A percentile compares a stretch with the other conserved stretches of the same genome.
These are phyloP conservation scores for Gamarada debralockiae DNA, from an alignment of 495 filamentous ascomycete species.

Conservation along the genomic window DNA sequence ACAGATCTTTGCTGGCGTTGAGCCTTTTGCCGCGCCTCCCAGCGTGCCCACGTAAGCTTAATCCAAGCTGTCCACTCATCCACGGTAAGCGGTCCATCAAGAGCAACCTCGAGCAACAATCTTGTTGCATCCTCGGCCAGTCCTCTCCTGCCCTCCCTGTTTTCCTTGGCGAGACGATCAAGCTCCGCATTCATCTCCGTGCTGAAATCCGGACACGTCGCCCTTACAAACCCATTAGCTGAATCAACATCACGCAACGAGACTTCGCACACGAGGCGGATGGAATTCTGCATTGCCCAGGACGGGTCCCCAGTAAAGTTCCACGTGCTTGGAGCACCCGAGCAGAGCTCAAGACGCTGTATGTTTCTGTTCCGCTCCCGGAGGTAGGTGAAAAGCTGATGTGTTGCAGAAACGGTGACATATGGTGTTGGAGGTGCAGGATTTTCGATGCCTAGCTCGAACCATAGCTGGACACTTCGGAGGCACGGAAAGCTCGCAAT, in stretches of 20 bases:
- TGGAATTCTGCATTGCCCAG: background rate
- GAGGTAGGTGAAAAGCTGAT: conserved; percentile 15
- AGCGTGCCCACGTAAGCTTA: too few relatives aligned
- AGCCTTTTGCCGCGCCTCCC: too few relatives aligned
- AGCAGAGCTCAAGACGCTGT: conserved; percentile 9
- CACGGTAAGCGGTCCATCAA: conserved; percentile 12
- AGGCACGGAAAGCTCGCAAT: conserved; percentile 13
- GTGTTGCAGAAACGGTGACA: conserved; percentile 11
- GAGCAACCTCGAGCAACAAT: conserved; percentile 8
- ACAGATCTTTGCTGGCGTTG: too few relatives aligned
- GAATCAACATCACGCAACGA: conserved; percentile 1
- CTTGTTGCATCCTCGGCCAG: background rate
- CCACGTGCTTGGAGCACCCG: conserved; percentile 6
- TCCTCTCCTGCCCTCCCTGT: background rate
- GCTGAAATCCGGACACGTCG: conserved; percentile 2
- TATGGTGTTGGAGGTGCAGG: conserved; percentile 3
- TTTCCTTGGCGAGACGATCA: background rate
- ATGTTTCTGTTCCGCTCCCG: conserved; percentile 12
- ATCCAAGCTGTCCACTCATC: conserved; percentile 10
- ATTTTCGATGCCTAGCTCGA: conserved; percentile 1
- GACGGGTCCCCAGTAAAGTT: background rate
- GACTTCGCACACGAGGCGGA: background rate
- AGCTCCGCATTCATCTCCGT: background rate
- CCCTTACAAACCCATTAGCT: background rate
- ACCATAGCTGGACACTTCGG: conserved; percentile 16